phyloP scores from a whole-genome alignment of 2,329 filamentous ascomycete genomes.

The Xylariaceae sp. region DNA sequence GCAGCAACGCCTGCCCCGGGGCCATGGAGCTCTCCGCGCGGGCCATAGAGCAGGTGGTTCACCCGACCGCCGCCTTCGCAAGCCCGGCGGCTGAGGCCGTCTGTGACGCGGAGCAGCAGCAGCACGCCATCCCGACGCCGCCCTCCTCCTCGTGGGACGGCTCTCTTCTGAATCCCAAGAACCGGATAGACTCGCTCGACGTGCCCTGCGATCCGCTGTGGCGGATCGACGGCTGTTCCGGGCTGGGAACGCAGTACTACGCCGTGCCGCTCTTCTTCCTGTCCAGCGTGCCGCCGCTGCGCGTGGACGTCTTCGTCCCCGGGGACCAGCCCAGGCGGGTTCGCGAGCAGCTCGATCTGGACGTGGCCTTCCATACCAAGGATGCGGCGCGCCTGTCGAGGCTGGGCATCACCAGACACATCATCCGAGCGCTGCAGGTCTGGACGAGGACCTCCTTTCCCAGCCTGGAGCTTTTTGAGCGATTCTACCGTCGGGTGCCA shows the following conservation, averaged over 20 bases:
- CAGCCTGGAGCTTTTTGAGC: slow-evolving; percentile 20
- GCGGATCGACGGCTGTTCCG: slow-evolving; percentile 52
- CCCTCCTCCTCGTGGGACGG: slow-evolving; percentile 30
- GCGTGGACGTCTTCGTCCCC: slow-evolving; percentile 52
- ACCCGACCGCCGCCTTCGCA: slow-evolving; percentile 48
- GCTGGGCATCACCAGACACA: slow-evolving; percentile 45
- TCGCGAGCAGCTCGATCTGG: slow-evolving; percentile 40
- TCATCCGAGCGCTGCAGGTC: slow-evolving; percentile 45
- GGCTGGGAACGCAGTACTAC: slow-evolving; percentile 51
- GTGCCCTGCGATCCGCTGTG: slow-evolving; percentile 38
- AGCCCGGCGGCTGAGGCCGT: slow-evolving; percentile 4
- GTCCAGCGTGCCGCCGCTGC: slow-evolving; percentile 36
- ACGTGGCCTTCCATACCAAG: slow-evolving; percentile 48
- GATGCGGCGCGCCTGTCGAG: slow-evolving; percentile 38
- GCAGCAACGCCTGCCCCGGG: no score
- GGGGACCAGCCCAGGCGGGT: slow-evolving; percentile 37
- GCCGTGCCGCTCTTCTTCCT: slow-evolving; percentile 49
- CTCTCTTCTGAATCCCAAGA: slow-evolving; percentile 52
- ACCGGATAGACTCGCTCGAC: slow-evolving; percentile 50
- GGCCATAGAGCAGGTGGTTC: slow-evolving; percentile 48
- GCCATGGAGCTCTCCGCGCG: slow-evolving; percentile 47
- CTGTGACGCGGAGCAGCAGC: slow-evolving; percentile 4
- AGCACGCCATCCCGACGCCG: no score
- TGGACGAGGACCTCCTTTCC: slow-evolving; percentile 36
- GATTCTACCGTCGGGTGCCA: slow-evolving; percentile 38